These are phyloP conservation scores for Neoboletus subvelutipes DNA, from an alignment of 768 basidiomycete species.

Conservation along the genomic window DNA sequence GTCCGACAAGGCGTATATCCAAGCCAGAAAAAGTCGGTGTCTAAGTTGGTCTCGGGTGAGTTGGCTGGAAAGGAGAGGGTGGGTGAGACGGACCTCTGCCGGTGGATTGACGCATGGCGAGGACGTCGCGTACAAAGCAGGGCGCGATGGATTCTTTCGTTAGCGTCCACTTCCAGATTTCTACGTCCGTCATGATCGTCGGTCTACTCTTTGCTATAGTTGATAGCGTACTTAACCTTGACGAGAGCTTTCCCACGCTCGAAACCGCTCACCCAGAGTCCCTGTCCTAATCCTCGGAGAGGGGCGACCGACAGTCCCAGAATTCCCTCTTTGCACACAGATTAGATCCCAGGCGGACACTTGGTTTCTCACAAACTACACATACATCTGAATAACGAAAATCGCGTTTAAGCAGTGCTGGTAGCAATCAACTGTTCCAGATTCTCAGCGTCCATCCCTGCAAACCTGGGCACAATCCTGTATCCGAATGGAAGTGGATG, in stretches of 20 bases:
- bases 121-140: conserved; percentile 55
- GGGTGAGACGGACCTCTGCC: conserved; percentile 28
- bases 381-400: too few species aligned
- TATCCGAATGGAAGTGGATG: neutral
- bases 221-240: too few species aligned
- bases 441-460: neutral
- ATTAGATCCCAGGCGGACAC: too few species aligned
- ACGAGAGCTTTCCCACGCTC: too few species aligned
- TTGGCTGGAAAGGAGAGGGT: neutral
- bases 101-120: conserved; percentile 42
- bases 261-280: too few species aligned
- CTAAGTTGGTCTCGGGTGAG: conserved; percentile 29
- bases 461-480: conserved; percentile 4
- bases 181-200: conserved; percentile 11
- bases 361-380: too few species aligned
- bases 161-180: conserved; percentile 53
- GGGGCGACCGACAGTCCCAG: too few species aligned
- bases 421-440: conserved; percentile 1
- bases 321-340: too few species aligned
- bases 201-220: too few species aligned
- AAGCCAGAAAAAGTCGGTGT: conserved; percentile 66
- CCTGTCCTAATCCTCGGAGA: too few species aligned
- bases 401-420: neutral
- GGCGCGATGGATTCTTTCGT: conserved; percentile 53
- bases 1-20: conserved; percentile 69